Base-by-base conservation (phyloP, 306 rosid species). In the Hylodesmum podocarpum region DNA sequence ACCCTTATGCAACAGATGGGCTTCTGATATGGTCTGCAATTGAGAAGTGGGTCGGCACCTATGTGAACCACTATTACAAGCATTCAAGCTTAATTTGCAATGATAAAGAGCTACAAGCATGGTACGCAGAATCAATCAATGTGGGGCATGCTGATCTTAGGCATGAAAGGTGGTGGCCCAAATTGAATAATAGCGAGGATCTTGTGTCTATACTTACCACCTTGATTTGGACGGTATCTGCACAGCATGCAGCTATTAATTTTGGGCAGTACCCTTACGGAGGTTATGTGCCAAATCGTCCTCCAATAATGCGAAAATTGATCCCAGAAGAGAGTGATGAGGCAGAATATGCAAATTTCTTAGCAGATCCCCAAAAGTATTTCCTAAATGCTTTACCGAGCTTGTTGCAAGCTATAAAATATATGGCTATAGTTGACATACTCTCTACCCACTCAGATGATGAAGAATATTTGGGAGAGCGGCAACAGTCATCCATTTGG, bases 251-350 rank as follows among this genome's bases (percentile, higher is more conserved):
- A 0, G 97, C 97, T 10, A 92, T 93, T 8, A 93, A 93, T 55
- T 93, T 90, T 46, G 97, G 93, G 16, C 97, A 93, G 80, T 93
- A 93, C 86, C 94, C 97, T 0, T 93, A 93, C 8, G 97, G 96
- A 4, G 97, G 97, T 4, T 93, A 90, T 40, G 94, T 93, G 13
- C 97, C 97, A 0, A 93, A 89, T 70, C 93, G 97, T 10, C 97
- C 97, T 9, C 97, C 97, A 1, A 55, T 93, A 5, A 87, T 89
- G 96, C 80, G 97, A 59, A 85, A 90, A 47, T 18, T 89, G 14
- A 80, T 93, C 58, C 97, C 97, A 0, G 94, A 89, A 68, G 91
- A 89, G 64, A 66, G 58, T 71, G 96, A 90, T 54, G 94, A 90
- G 24, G 88, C 83, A 0, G 94, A 93, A 41, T 72, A 89, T 47